These are phyloP conservation scores for Mycena amicta DNA, from an alignment of 768 basidiomycete species.

Conservation along the genomic window DNA sequence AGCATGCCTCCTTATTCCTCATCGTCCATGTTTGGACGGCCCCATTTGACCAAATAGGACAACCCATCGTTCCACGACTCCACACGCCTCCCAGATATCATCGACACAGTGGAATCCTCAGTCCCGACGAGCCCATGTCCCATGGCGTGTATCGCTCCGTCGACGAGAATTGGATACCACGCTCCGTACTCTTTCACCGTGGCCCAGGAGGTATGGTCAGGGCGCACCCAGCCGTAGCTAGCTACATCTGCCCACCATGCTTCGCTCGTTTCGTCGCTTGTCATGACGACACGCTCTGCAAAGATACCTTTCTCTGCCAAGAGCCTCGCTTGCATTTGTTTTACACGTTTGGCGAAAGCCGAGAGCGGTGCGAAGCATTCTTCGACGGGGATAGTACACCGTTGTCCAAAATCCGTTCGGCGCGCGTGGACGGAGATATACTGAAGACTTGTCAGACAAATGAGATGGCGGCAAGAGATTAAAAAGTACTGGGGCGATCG, in stretches of 20 bases:
- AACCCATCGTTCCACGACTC: slow-evolving; percentile 47
- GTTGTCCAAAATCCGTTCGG: background rate
- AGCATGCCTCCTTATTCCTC: background rate
- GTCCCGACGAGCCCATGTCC: slow-evolving; percentile 53
- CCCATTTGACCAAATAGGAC: slow-evolving; percentile 40
- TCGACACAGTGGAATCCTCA: slow-evolving; percentile 47
- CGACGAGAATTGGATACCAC: slow-evolving; percentile 42
- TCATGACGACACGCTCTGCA: slow-evolving; percentile 36
- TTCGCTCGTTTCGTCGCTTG: slow-evolving; percentile 22
- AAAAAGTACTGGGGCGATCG: background rate
- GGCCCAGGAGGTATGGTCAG: slow-evolving; percentile 29
- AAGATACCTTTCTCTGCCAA: slow-evolving; percentile 22
- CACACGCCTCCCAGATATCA: slow-evolving; percentile 44
- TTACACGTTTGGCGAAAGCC: too few relatives aligned
- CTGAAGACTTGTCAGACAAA: background rate
- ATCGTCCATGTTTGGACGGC: slow-evolving; percentile 25
- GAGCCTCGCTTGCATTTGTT: slow-evolving; percentile 25
- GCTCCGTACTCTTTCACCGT: slow-evolving; percentile 29
- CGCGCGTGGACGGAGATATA: background rate
- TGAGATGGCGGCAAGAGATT: background rate
- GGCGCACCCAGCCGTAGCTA: slow-evolving; percentile 31
- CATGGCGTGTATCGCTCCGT: slow-evolving; percentile 48
- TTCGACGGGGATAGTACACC: background rate
- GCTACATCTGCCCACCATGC: slow-evolving; percentile 6
- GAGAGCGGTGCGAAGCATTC: background rate